Evolutionary conservation across 345 rosid genomes (phyloP).

Genomic region (Pistacia atlantica): DNA sequence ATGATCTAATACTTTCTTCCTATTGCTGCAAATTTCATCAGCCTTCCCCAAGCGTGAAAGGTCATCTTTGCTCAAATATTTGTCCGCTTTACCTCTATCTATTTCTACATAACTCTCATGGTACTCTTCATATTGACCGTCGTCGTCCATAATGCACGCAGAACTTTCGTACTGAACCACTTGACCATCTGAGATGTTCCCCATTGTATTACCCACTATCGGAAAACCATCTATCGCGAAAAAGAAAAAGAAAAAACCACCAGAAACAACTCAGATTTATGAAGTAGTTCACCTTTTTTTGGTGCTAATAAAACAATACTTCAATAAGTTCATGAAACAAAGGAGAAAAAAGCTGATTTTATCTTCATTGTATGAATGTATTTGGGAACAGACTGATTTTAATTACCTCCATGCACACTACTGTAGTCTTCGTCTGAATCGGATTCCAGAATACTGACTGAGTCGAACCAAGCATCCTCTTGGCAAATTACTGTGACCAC

Average conservation of each 20-base stretch:
- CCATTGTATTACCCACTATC: conserved; percentile 32
- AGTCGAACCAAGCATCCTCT: conserved; percentile 84
- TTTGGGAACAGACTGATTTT: neutral
- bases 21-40: conserved; percentile 37
- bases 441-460: conserved; percentile 75
- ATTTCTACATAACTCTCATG: conserved; percentile 64
- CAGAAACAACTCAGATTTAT: neutral
- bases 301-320: no score
- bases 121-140: conserved; percentile 65
- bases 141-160: conserved; percentile 52
- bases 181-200: conserved; percentile 55
- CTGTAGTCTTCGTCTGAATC: conserved; percentile 85
- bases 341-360: no score
- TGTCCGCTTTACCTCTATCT: conserved; percentile 41
- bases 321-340: neutral
- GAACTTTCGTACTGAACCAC: conserved; percentile 75
- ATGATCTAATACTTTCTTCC: conserved; percentile 37
- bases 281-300: neutral
- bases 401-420: conserved; percentile 74
- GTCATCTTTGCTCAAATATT: conserved; percentile 32
- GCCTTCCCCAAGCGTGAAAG: conserved; percentile 36
- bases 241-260: neutral
- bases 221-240: conserved; percentile 54
- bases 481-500: conserved; percentile 48
- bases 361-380: no score